phyloP scores from a whole-genome alignment of 2,329 filamentous ascomycete genomes.

The Cercospora citrullina region DNA sequence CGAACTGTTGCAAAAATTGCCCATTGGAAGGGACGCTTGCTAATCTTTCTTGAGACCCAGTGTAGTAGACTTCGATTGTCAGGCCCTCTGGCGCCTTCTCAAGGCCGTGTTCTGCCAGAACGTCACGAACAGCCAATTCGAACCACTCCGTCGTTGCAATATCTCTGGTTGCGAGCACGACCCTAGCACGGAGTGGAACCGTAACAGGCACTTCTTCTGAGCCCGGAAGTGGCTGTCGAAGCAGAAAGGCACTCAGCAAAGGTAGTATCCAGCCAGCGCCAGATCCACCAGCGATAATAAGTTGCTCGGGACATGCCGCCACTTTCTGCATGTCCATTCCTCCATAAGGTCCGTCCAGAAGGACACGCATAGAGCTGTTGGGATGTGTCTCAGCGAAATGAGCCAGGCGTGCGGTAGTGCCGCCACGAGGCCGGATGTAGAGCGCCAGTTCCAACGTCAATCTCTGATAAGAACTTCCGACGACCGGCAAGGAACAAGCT shows the following conservation, averaged over 20 bases:
- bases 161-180: conserved; percentile 41
- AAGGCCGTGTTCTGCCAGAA: conserved; percentile 30
- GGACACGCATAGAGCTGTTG: conserved; percentile 44
- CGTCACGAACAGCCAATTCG: conserved; percentile 32
- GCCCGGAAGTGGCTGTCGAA: conserved; percentile 16
- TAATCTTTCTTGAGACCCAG: conserved; percentile 12
- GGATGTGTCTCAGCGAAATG: conserved; percentile 38
- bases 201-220: not conserved
- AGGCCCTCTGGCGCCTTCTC: conserved; percentile 19
- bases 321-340: conserved; percentile 47
- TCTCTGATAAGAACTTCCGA: conserved; percentile 14
- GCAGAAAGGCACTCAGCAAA: conserved; percentile 45
- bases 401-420: conserved; percentile 53
- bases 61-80: conserved; percentile 26
- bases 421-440: conserved; percentile 53
- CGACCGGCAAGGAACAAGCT: conserved; percentile 51
- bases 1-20: conserved; percentile 13
- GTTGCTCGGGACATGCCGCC: conserved; percentile 43
- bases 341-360: conserved; percentile 62
- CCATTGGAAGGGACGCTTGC: not conserved
- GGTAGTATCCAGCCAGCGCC: conserved; percentile 56
- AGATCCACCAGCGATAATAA: conserved; percentile 58
- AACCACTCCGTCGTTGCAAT: conserved; percentile 41
- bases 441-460: conserved; percentile 50
- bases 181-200: not conserved